Evolutionary conservation across 768 basidiomycete genomes (phyloP).

Genomic region (Termitomyces bulborhizus): DNA sequence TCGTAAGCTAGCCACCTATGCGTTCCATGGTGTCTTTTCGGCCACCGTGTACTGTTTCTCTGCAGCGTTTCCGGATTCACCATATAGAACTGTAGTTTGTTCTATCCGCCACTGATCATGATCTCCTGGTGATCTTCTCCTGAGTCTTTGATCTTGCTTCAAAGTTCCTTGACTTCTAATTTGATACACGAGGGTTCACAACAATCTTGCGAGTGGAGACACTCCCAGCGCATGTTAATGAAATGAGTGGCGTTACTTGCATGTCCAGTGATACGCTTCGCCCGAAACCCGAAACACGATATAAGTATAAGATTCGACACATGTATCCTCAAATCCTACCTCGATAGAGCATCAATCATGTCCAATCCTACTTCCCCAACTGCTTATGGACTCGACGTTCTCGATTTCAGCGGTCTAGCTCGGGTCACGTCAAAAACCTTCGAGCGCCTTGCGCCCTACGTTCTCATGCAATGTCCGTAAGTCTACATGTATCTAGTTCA

Average conservation of each 20-base stretch:
- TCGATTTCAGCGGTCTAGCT: slow-evolving; percentile 23
- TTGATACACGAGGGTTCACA: background rate
- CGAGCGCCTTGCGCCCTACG: slow-evolving; percentile 32
- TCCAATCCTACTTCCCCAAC: background rate
- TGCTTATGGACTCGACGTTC: slow-evolving; percentile 6
- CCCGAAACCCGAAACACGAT: background rate
- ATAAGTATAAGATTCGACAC: background rate
- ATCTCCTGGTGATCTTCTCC: background rate
- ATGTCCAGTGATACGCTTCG: background rate
- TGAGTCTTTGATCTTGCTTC: background rate
- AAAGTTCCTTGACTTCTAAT: background rate
- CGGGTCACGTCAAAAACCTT: slow-evolving; percentile 28
- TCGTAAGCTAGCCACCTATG: background rate
- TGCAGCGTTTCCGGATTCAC: background rate
- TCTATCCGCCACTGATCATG: background rate
- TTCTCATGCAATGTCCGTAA: slow-evolving; percentile 23
- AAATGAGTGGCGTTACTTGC: background rate
- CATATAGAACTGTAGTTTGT: too few relatives aligned
- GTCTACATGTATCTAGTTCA: background rate
- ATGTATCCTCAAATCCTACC: background rate
- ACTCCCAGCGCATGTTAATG: background rate
- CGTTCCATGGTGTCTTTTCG: background rate
- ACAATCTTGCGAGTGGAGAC: background rate
- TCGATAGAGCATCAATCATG: slow-evolving; percentile 2
- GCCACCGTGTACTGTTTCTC: background rate